Percentiles rank a stretch among this genome's conserved stretches.
phyloP scores from a whole-genome alignment of 139 green algal genomes.

The Micromonas pusilla region DNA sequence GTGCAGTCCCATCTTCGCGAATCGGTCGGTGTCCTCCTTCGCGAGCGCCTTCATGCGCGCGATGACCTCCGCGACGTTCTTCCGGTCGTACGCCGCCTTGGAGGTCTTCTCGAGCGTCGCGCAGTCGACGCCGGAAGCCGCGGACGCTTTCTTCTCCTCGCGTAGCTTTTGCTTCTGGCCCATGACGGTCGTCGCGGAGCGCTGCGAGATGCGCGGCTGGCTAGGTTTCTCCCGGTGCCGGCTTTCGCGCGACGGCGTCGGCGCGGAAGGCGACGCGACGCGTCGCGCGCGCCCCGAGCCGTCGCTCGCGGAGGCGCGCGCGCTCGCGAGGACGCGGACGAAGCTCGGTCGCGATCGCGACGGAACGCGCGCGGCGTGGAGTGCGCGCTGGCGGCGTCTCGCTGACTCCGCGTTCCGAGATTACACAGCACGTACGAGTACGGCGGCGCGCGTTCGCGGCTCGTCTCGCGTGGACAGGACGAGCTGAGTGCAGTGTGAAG shows the following conservation, averaged over 20 bases:
- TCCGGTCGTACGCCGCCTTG: background rate
- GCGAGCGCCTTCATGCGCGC: background rate
- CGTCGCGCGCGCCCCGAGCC: no score
- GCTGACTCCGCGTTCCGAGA: no score
- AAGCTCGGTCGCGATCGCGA: no score
- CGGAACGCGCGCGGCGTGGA: no score
- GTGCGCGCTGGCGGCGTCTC: no score
- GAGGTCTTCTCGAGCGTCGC: background rate
- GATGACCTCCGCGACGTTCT: background rate
- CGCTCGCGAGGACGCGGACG: no score
- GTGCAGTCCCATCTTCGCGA: background rate
- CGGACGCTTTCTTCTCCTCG: background rate
- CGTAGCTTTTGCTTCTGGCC: background rate
- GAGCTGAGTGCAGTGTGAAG: no score
- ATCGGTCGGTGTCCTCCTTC: constrained; percentile 1
- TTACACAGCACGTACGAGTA: no score
- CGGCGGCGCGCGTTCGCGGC: no score
- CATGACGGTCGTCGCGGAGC: background rate
- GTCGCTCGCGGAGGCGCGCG: no score
- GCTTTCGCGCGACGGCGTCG: background rate
- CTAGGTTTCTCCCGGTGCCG: background rate
- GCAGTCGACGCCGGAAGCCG: background rate
- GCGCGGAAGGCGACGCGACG: no score
- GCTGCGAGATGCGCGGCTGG: background rate
- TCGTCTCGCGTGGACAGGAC: no score